phyloP scores from a whole-genome alignment of 2,329 filamentous ascomycete genomes.

The Colletotrichum tanaceti region DNA sequence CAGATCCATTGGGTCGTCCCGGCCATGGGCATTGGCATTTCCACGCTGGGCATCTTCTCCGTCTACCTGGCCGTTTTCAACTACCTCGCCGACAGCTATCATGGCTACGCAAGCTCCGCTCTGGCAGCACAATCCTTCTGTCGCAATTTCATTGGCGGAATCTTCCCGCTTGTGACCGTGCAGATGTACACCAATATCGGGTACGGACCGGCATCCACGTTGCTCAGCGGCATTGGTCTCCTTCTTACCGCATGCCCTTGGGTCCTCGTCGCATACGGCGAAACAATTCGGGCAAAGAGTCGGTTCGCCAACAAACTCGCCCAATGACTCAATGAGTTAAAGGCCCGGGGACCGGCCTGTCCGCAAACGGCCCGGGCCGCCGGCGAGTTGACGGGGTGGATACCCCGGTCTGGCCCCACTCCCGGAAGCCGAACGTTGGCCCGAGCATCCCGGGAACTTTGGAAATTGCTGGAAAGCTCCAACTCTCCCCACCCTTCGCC shows the following conservation, averaged over 20 bases:
- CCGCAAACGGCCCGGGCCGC: background rate
- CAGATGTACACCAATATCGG: slow-evolving; percentile 79
- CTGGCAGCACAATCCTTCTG: slow-evolving; percentile 89
- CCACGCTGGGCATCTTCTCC: slow-evolving; percentile 69
- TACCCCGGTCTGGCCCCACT: background rate
- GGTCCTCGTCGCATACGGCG: slow-evolving; percentile 82
- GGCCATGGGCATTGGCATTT: slow-evolving; percentile 67
- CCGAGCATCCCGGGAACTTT: slow-evolving; percentile 27
- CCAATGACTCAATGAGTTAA: background rate
- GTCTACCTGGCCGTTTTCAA: slow-evolving; percentile 65
- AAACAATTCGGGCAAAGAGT: slow-evolving; percentile 78
- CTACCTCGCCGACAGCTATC: slow-evolving; percentile 67
- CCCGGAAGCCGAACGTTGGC: slow-evolving; percentile 10
- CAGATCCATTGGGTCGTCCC: slow-evolving; percentile 65
- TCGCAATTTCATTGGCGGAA: slow-evolving; percentile 82
- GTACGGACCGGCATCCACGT: slow-evolving; percentile 74
- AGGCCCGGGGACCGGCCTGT: background rate
- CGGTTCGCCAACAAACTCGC: slow-evolving; percentile 70
- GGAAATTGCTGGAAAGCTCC: slow-evolving; percentile 39
- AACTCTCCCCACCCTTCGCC: slow-evolving; percentile 21
- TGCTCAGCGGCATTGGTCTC: slow-evolving; percentile 80
- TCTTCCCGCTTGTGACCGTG: slow-evolving; percentile 81
- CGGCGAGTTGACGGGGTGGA: background rate
- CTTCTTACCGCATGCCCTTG: slow-evolving; percentile 82
- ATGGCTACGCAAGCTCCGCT: slow-evolving; percentile 64